Base-by-base conservation (phyloP, 2,329 filamentous ascomycete species). In the Thermoascus crustaceus region DNA sequence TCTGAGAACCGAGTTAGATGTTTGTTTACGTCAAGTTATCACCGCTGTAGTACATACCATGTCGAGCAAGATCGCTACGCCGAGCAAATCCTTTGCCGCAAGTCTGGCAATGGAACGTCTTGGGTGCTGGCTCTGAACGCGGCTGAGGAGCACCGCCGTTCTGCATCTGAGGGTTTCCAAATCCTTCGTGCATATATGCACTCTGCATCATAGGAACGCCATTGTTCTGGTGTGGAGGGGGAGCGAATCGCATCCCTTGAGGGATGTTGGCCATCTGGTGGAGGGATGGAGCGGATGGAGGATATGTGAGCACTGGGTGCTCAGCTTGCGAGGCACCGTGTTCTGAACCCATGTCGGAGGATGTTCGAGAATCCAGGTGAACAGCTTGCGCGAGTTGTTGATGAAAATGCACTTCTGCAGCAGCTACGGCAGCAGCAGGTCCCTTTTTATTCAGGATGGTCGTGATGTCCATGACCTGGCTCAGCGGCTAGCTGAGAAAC, bases 1-100 rank as follows among this genome's bases (percentile, higher is more conserved):
- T 96, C 89, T 95, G 50, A 4, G 42, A 18, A 16, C 25, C 35
- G 9, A 33, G 27, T 35, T 21, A 35, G 45, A 31, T 22, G 26
- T 35, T 33, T 37, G 30, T 24, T 32, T 26, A 16, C 21, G 27
- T 33, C 9, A 20, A 10, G 14, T 20, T 13, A 24, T n/a, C 10
- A 20, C 5, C 18, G 18, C 29, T 25, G 10, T 25, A 25, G 21
- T 22, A 64, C 82, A 61, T 76, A 95, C 89, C 89, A 65, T 98
- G 91, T 52, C 91, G 78, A 44, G 88, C 86, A 34, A 96, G 76
- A 66, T 98, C 91, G 63, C 89, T 96, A 46, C 91, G 76, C 53
- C 91, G 73, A 34, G 91, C 91, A 58, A 98, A 98, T 16, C 82
- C 83, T 64, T 96, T 96, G 39, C 75, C 75, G 60, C 91, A 98